Evolutionary conservation across 768 basidiomycete species (phyloP).

Genomic region (Scleroderma citrinum): DNA sequence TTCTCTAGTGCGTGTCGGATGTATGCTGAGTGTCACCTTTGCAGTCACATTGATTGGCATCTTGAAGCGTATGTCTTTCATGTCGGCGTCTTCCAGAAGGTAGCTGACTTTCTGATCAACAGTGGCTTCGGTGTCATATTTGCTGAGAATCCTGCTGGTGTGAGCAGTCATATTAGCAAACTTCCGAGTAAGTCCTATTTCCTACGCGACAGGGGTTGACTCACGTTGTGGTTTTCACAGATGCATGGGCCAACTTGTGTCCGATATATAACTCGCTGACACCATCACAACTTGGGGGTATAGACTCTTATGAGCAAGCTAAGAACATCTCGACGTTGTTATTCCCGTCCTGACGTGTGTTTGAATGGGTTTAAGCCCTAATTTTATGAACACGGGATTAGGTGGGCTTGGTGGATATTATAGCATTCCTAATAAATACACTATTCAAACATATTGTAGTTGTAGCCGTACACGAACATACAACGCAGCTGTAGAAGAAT

Average conservation of each 20-base stretch:
- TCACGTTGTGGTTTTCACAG: constrained; percentile 3
- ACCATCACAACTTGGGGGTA: constrained; percentile 16
- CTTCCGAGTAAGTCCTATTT: constrained; percentile 11
- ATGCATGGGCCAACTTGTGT: constrained; percentile 21
- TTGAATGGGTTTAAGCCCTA: too few relatives aligned
- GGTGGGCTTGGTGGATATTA: too few relatives aligned
- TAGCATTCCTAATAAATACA: too few relatives aligned
- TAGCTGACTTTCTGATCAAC: neutral
- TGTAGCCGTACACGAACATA: neutral
- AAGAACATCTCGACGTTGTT: constrained; percentile 14
- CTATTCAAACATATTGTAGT: too few relatives aligned
- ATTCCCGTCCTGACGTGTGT: constrained; percentile 9
- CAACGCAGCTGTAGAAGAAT: too few relatives aligned
- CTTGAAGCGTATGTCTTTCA: constrained; percentile 14
- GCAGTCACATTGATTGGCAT: constrained; percentile 28
- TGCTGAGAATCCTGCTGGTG: constrained; percentile 19
- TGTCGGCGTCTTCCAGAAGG: neutral
- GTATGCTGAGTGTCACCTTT: neutral
- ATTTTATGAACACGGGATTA: too few relatives aligned
- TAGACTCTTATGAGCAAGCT: constrained; percentile 13
- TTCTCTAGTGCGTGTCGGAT: neutral
- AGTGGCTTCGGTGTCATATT: constrained; percentile 25
- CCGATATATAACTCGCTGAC: constrained; percentile 16
- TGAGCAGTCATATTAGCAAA: constrained; percentile 7
- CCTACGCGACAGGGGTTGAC: neutral